phyloP scores from a whole-genome alignment of 768 basidiomycete genomes.

The Boletellus emodensis region DNA sequence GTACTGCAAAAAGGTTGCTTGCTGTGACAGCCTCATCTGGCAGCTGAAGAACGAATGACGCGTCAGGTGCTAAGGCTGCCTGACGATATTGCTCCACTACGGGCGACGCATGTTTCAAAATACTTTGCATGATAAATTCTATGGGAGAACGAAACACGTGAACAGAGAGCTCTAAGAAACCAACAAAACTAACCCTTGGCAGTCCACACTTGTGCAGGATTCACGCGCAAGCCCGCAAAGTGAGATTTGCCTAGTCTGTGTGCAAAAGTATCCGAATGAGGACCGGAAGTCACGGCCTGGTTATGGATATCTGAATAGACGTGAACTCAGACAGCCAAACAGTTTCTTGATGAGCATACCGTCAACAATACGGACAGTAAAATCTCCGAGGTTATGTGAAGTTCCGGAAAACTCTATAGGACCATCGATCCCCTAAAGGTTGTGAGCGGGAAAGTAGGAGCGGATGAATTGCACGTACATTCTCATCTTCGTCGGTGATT shows the following conservation, averaged over 20 bases:
- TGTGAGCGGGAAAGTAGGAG: slow-evolving; percentile 5
- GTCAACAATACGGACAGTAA: slow-evolving; percentile 74
- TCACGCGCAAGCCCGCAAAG: slow-evolving; percentile 58
- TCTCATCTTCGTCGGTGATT: slow-evolving; percentile 70
- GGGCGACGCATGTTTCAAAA: slow-evolving; percentile 55
- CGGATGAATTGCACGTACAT: slow-evolving; percentile 45
- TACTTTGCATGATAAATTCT: slow-evolving; percentile 63
- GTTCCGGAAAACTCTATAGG: slow-evolving; percentile 67
- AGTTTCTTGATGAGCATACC: slow-evolving; percentile 39
- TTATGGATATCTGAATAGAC: slow-evolving; percentile 54
- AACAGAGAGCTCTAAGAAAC: background rate
- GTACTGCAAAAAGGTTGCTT: slow-evolving; percentile 83
- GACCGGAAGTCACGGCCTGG: slow-evolving; percentile 48
- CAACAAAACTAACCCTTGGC: slow-evolving; percentile 58
- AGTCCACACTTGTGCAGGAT: slow-evolving; percentile 71
- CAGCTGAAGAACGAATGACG: slow-evolving; percentile 74
- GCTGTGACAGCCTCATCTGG: slow-evolving; percentile 67
- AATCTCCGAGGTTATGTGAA: slow-evolving; percentile 78
- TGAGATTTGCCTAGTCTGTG: slow-evolving; percentile 68
- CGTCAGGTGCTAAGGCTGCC: slow-evolving; percentile 57
- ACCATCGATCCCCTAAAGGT: slow-evolving; percentile 65
- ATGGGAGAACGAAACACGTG: background rate
- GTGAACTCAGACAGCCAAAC: slow-evolving; percentile 2
- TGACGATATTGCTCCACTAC: slow-evolving; percentile 50
- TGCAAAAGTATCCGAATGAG: slow-evolving; percentile 53